Base-by-base conservation (phyloP, 228 moss, liverwort and hornwort species). In the Sphagnum fallax region DNA sequence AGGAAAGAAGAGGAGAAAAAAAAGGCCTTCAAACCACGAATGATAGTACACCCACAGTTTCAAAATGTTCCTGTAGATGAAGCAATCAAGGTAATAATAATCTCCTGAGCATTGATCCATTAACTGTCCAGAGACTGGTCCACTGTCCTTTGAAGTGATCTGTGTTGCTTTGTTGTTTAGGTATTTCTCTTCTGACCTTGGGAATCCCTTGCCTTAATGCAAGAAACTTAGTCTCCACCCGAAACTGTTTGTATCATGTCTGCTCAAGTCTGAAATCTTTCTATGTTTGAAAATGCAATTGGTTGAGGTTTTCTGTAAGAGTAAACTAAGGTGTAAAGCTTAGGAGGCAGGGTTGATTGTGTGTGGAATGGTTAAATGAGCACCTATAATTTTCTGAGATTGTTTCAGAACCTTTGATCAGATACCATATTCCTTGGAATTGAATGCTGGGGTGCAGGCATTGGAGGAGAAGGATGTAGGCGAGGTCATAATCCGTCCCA, bases 31-130 rank as follows among this genome's bases (percentile, higher is more conserved):
- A 93, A 87, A 75, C 84, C 85, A 65, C 93, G 97, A 47, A 91
- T 93, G 78, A 97, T 97, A 65, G 85, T 89, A 49, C 97, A 97
- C 80, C 90, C 93, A 66, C 88, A 89, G 67, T 97, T 97, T 74
- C 93, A 89, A 52, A 97, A 97, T 74, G 78, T 91, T 49, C 85
- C 97, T 59, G 70, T 83, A 75, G 88, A 82, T 60, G 93, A 90
- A 67, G 91, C 93, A 64, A 76, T 73, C 65, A 70, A 88, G 97
- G 97, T 96, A 71, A 10, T 2, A 32, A 32, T 32, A 32, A 32
- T 32, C 32, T 32, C 32, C 32, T 32, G 32, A 32, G 32, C 32
- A 32, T 62, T 6, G 16, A 47, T 16, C 47, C 6, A 62, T 16
- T 62, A 47, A 6, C 6, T 16, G 16, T 5, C 62, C 16, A 47